Percentiles rank a stretch among this genome's conserved stretches.
phyloP scores from a whole-genome alignment of 371 early-diverging fungal genomes.

The Mucor piriformis region DNA sequence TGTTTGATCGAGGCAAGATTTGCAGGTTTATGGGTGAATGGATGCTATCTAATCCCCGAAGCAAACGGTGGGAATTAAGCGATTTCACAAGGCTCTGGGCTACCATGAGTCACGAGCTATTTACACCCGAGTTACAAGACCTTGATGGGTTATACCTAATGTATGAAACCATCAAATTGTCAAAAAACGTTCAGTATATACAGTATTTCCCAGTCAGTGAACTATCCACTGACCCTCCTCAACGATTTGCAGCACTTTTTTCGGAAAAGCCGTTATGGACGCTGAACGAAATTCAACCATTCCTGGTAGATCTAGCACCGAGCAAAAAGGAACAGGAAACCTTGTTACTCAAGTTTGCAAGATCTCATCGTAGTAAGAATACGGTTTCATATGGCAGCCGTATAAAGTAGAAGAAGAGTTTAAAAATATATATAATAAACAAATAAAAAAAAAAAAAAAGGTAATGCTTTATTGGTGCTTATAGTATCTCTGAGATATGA shows the following conservation, averaged over 20 bases:
- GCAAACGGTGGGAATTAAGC: constrained; percentile 51
- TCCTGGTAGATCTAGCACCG: constrained; percentile 53
- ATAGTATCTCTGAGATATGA: constrained; percentile 34
- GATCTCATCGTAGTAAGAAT: constrained; percentile 29
- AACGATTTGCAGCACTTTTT: constrained; percentile 57
- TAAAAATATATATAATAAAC: background rate
- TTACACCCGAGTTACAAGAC: constrained; percentile 32
- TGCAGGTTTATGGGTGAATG: constrained; percentile 47
- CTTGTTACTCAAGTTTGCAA: constrained; percentile 53
- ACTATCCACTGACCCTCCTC: constrained; percentile 54
- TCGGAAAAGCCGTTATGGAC: constrained; percentile 55
- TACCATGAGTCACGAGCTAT: constrained; percentile 37
- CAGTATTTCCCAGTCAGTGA: constrained; percentile 53
- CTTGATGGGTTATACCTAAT: constrained; percentile 30
- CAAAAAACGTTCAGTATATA: constrained; percentile 32
- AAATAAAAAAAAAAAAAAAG: background rate
- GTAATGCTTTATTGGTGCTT: background rate
- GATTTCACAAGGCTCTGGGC: constrained; percentile 55
- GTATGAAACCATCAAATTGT: constrained; percentile 23
- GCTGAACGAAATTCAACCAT: constrained; percentile 54
- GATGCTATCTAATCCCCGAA: constrained; percentile 27
- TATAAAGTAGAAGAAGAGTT: constrained; percentile 37
- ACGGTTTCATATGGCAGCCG: constrained; percentile 40
- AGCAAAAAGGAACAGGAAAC: constrained; percentile 53
- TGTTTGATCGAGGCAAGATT: constrained; percentile 33